Percentiles rank a stretch among this genome's conserved stretches.
phyloP scores from a whole-genome alignment of 768 basidiomycete genomes.

The Phallus indusiatus region DNA sequence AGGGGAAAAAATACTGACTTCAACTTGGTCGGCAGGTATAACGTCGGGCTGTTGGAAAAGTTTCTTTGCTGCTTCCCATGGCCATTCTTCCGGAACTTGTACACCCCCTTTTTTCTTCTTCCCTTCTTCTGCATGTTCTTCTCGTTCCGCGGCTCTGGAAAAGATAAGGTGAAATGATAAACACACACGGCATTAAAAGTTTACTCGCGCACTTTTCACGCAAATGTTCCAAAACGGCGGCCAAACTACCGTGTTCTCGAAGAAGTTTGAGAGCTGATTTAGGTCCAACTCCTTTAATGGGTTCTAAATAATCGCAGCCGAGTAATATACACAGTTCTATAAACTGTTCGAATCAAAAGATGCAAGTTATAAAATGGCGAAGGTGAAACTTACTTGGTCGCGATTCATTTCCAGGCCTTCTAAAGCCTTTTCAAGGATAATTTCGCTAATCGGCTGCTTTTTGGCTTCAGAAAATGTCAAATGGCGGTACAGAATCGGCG shows the following conservation, averaged over 20 bases:
- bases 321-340: constrained; percentile 93
- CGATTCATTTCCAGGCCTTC: constrained; percentile 89
- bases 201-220: constrained; percentile 54
- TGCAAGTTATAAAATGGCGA: not conserved
- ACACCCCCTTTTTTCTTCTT: constrained; percentile 73
- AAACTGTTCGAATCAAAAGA: constrained; percentile 46
- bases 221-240: constrained; percentile 65
- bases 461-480: constrained; percentile 97
- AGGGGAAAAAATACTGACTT: constrained; percentile 39
- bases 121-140: constrained; percentile 33
- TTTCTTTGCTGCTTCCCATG: constrained; percentile 90
- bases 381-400: constrained; percentile 53
- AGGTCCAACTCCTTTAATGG: constrained; percentile 94
- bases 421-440: constrained; percentile 71
- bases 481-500: constrained; percentile 89
- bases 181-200: constrained; percentile 6
- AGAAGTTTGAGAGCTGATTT: constrained; percentile 92
- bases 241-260: constrained; percentile 67
- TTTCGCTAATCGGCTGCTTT: constrained; percentile 92
- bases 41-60: constrained; percentile 90
- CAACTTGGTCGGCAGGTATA: constrained; percentile 70
- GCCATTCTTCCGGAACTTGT: constrained; percentile 88
- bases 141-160: constrained; percentile 32
- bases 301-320: constrained; percentile 97
- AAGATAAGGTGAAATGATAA: not conserved